These are phyloP conservation scores for Asterophora lycoperdoides DNA, from an alignment of 768 basidiomycete species.

Conservation along the genomic window DNA sequence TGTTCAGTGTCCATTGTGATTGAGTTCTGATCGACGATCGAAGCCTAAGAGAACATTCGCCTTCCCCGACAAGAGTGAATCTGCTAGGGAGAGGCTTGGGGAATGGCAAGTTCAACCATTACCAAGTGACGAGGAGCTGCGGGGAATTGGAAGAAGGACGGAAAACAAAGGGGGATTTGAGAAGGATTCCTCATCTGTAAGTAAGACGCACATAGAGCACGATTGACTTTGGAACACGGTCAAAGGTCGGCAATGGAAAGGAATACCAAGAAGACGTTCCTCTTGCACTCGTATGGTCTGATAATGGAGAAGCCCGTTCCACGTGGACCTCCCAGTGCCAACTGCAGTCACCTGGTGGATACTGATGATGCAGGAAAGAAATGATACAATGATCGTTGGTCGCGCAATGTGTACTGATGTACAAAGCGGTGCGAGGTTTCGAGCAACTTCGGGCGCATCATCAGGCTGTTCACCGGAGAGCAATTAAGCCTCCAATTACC, in stretches of 20 bases:
- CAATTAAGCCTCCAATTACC: no score
- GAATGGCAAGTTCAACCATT: not conserved
- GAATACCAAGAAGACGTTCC: not conserved
- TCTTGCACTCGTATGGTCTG: no score
- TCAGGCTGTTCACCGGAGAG: no score
- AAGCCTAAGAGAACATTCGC: no score
- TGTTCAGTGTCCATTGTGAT: not conserved
- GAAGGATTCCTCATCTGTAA: not conserved
- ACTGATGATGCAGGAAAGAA: not conserved
- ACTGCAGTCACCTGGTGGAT: not conserved
- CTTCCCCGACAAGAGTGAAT: not conserved
- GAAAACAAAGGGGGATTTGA: not conserved
- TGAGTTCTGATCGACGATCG: not conserved
- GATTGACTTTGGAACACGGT: not conserved
- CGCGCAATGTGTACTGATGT: no score
- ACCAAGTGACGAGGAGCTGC: not conserved
- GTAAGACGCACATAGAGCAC: not conserved
- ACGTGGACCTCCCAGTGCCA: not conserved
- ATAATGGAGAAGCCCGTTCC: not conserved
- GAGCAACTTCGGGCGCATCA: no score
- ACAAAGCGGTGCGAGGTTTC: no score
- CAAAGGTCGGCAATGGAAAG: not conserved
- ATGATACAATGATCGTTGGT: no score
- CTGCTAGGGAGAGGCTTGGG: not conserved
- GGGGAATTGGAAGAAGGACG: not conserved